These are phyloP conservation scores for Pinus taeda DNA, from an alignment of 75 land plant genomes.

Conservation along the genomic window DNA sequence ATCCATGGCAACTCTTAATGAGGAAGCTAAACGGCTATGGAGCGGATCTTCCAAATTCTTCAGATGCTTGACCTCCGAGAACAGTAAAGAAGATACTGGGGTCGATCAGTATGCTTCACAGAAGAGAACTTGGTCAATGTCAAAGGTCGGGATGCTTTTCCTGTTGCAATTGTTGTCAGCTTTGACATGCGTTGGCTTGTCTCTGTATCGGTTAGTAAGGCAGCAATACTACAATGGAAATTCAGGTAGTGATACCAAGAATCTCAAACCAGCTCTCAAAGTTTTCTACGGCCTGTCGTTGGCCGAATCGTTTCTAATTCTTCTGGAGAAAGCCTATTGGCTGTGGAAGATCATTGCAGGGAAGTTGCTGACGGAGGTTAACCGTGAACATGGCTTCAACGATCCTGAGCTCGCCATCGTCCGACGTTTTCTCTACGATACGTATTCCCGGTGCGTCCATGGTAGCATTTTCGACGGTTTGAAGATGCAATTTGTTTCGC, in stretches of 20 bases:
- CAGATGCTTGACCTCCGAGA: no score
- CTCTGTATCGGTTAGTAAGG: slow-evolving; percentile 38
- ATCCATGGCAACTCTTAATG: no score
- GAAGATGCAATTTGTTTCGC: slow-evolving; percentile 81
- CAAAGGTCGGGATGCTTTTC: slow-evolving; percentile 30
- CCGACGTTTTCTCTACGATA: slow-evolving; percentile 71
- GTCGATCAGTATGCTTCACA: no score
- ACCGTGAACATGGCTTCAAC: slow-evolving; percentile 34
- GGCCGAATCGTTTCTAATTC: slow-evolving; percentile 65
- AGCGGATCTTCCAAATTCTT: no score
- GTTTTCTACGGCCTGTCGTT: slow-evolving; percentile 68
- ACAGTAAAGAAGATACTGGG: no score
- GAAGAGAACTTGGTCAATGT: no score
- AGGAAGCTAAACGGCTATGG: no score
- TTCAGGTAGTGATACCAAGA: slow-evolving; percentile 24
- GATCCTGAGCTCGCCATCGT: slow-evolving; percentile 28
- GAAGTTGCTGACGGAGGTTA: slow-evolving; percentile 52
- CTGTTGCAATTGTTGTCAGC: slow-evolving; percentile 70
- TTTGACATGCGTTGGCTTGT: slow-evolving; percentile 49
- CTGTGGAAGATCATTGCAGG: slow-evolving; percentile 44
- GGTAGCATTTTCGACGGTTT: slow-evolving; percentile 85
- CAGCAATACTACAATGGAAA: slow-evolving; percentile 41
- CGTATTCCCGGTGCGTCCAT: slow-evolving; percentile 60
- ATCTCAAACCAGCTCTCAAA: slow-evolving; percentile 38
- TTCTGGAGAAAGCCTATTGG: slow-evolving; percentile 80